Conservation (phyloP, 495 filamentous ascomycete species). For the Xylaria sp. region DNA sequence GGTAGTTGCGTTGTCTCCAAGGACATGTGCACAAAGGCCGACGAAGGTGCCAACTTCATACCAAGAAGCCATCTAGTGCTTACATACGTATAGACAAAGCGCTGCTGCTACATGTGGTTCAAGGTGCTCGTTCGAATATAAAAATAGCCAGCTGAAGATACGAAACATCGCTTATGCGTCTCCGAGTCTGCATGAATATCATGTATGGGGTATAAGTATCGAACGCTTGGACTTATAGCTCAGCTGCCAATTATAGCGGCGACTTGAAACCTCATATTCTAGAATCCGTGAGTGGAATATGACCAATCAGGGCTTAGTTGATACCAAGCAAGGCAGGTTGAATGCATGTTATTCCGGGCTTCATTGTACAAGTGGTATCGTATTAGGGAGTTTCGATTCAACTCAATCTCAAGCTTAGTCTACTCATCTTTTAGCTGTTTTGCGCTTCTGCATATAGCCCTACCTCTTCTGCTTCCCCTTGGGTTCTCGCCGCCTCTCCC, state of each 20-base stretch:
- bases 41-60: neutral
- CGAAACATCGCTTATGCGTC: constrained; percentile 4
- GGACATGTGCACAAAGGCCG: neutral
- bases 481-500: constrained; percentile 74
- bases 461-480: constrained; percentile 39
- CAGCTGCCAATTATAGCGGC: neutral
- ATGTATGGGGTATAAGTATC: neutral
- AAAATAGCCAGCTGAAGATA: neutral
- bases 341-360: neutral
- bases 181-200: neutral
- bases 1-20: neutral
- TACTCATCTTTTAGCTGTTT: neutral
- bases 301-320: neutral
- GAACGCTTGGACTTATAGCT: neutral
- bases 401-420: neutral
- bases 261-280: neutral
- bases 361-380: constrained; percentile 21
- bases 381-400: constrained; percentile 10
- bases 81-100: neutral
- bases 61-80: neutral
- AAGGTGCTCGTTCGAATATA: neutral
- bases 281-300: neutral
- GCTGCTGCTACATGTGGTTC: neutral
- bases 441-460: neutral
- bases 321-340: neutral